These are phyloP conservation scores for Colletotrichum zoysiae DNA, from an alignment of 2,329 filamentous ascomycete genomes.

Conservation along the genomic window DNA sequence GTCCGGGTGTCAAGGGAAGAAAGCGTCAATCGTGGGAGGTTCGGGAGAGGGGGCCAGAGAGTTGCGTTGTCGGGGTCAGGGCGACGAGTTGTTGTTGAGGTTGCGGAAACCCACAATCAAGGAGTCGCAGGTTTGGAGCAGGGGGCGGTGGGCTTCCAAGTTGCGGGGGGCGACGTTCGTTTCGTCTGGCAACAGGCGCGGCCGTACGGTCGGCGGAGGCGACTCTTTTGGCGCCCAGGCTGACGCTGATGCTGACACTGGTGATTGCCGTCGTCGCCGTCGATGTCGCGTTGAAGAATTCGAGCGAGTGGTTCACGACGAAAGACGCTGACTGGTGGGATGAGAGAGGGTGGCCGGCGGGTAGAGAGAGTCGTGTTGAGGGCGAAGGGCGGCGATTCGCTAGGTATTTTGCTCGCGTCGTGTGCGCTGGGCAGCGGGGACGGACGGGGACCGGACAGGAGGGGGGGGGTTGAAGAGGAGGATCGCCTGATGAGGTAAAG, in stretches of 20 bases:
- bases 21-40: slow-evolving; percentile 24
- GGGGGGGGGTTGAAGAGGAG: slow-evolving; percentile 8
- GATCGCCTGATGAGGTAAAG: slow-evolving; percentile 36
- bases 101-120: slow-evolving; percentile 39
- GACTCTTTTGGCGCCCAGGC: slow-evolving; percentile 7
- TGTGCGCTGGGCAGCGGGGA: slow-evolving; percentile 19
- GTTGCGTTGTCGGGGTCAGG: slow-evolving; percentile 20
- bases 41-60: slow-evolving; percentile 10
- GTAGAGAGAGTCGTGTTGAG: slow-evolving; percentile 19
- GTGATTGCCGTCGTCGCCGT: neutral
- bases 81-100: slow-evolving; percentile 36
- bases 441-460: slow-evolving; percentile 11
- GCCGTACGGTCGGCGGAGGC: slow-evolving; percentile 21
- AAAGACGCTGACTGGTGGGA: slow-evolving; percentile 27
- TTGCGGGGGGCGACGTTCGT: slow-evolving; percentile 37
- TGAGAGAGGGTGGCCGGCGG: slow-evolving; percentile 24
- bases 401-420: slow-evolving; percentile 30
- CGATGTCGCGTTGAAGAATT: slow-evolving; percentile 14
- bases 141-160: slow-evolving; percentile 24
- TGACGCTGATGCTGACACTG: neutral
- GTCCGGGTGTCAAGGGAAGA: neutral
- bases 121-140: slow-evolving; percentile 40
- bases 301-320: slow-evolving; percentile 28
- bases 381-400: slow-evolving; percentile 25
- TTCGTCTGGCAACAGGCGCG: slow-evolving; percentile 26